These are phyloP conservation scores for Botrytis pseudocinerea DNA, from an alignment of 2,329 filamentous ascomycete genomes.

Conservation along the genomic window DNA sequence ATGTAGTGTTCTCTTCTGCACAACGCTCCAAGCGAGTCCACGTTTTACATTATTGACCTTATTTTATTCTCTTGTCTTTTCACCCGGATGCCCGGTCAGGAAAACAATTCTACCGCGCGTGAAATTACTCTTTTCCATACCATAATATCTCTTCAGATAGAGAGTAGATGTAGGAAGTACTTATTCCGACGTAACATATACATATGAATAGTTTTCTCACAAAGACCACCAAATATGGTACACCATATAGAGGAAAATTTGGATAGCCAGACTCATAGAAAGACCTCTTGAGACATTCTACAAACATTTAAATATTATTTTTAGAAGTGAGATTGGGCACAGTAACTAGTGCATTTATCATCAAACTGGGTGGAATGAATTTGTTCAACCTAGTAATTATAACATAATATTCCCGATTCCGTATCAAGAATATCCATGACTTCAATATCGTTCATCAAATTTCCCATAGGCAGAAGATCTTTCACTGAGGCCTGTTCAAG, in stretches of 20 bases:
- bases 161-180: neutral
- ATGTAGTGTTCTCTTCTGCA: no score
- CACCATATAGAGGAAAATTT: fast-evolving
- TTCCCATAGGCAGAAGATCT: neutral
- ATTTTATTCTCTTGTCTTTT: no score
- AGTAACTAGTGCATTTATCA: neutral
- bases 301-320: neutral
- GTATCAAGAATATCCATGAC: neutral
- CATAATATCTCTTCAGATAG: neutral
- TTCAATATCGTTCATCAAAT: neutral
- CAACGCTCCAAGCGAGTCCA: no score
- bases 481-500: neutral
- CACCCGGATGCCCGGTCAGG: neutral
- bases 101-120: neutral
- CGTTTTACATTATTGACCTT: no score
- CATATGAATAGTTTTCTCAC: no score
- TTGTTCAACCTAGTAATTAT: neutral
- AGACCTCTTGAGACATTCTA: neutral
- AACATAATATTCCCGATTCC: neutral
- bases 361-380: neutral
- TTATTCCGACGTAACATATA: neutral
- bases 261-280: neutral
- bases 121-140: neutral
- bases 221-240: no score
- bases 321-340: neutral